These are phyloP conservation scores for Mucor velutinosus DNA, from an alignment of 371 early-diverging fungal species.

Conservation along the genomic window DNA sequence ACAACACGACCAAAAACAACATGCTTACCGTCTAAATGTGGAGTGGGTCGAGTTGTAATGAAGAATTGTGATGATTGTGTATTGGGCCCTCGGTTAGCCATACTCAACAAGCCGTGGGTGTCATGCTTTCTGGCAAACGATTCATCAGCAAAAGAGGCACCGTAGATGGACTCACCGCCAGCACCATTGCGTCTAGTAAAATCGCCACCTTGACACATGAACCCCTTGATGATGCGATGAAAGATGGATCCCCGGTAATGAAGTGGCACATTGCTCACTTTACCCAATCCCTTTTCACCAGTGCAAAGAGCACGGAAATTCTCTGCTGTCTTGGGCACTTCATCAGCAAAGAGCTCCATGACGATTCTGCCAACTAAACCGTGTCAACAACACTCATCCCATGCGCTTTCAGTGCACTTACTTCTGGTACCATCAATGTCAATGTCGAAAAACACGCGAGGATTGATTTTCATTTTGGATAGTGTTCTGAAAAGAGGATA, in stretches of 20 bases:
- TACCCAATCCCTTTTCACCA: conserved; percentile 76
- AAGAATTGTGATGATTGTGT: conserved; percentile 94
- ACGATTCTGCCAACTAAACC: conserved; percentile 78
- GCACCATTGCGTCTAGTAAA: conserved; percentile 77
- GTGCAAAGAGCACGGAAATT: conserved; percentile 93
- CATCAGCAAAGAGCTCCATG: conserved; percentile 93
- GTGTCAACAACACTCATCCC: neutral
- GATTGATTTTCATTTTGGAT: conserved; percentile 54
- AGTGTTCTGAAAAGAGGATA: neutral
- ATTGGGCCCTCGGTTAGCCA: conserved; percentile 87
- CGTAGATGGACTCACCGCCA: conserved; percentile 91
- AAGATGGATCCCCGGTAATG: conserved; percentile 70
- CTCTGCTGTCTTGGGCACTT: conserved; percentile 96
- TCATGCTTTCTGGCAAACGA: conserved; percentile 84
- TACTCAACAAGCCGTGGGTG: conserved; percentile 76
- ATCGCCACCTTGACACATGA: conserved; percentile 82
- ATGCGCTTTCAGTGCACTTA: conserved; percentile 12
- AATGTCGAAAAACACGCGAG: conserved; percentile 70
- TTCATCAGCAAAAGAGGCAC: conserved; percentile 84
- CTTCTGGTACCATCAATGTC: conserved; percentile 65
- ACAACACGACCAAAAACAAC: conserved; percentile 95
- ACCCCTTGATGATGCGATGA: conserved; percentile 79
- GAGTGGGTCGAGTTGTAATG: conserved; percentile 81
- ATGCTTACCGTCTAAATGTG: conserved; percentile 90
- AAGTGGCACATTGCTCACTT: conserved; percentile 62